phyloP scores from a whole-genome alignment of 2,329 filamentous ascomycete genomes.

The Colletotrichum cordylinicola region DNA sequence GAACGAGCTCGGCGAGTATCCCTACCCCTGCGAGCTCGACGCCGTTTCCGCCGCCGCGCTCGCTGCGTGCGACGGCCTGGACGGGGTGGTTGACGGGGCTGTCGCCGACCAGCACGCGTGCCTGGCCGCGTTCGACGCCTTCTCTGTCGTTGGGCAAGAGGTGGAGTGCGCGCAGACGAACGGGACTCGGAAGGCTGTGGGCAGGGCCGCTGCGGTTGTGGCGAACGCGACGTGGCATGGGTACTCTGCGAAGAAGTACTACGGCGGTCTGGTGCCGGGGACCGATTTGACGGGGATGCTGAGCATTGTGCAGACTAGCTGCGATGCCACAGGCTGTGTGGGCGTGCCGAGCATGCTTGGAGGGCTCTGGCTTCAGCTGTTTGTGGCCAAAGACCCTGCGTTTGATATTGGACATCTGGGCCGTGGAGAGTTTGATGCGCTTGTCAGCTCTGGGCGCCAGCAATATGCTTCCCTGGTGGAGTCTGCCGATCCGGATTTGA shows the following conservation, averaged over 20 bases:
- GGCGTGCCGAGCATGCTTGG: neutral
- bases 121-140: constrained; percentile 27
- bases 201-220: neutral
- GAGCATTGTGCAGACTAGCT: neutral
- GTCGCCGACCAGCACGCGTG: constrained; percentile 16
- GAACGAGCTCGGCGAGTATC: neutral
- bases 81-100: constrained; percentile 29
- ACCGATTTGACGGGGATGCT: neutral
- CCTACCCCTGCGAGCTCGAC: constrained; percentile 27
- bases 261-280: neutral
- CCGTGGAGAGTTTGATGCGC: neutral
- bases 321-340: neutral
- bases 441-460: neutral
- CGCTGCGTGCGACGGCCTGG: constrained; percentile 28
- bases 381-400: neutral
- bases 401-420: neutral
- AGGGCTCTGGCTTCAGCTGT: neutral
- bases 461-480: neutral
- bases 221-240: neutral
- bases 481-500: constrained; percentile 27
- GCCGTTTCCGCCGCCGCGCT: constrained; percentile 39
- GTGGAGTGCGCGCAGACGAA: constrained; percentile 8
- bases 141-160: constrained; percentile 2
- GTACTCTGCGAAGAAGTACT: neutral
- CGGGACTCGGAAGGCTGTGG: neutral